Evolutionary conservation across 805 yeast species (phyloP).

Genomic region (Debaryomyces tyrocola): DNA sequence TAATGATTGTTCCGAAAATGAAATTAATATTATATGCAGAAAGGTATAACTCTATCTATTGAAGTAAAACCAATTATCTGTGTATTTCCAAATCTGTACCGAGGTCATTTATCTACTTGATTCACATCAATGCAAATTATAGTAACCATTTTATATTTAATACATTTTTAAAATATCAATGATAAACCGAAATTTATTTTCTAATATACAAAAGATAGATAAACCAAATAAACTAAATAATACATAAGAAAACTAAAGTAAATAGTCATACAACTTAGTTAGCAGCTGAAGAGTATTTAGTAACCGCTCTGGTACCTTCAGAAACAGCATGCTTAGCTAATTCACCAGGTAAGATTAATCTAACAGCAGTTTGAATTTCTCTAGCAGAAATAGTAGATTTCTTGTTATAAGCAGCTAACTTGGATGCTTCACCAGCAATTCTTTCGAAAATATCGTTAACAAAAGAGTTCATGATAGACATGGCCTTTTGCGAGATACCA

Average conservation of each 20-base stretch:
- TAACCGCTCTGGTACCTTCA: constrained; percentile 98
- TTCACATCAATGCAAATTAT: no score
- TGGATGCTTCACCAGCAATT: constrained; percentile 96
- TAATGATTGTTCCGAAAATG: no score
- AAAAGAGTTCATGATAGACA: constrained; percentile 98
- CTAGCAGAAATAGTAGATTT: constrained; percentile 97
- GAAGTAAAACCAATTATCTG: no score
- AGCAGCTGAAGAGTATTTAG: constrained; percentile 82
- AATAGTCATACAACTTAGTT: constrained; percentile 19
- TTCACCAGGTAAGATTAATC: constrained; percentile 97
- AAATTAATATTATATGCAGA: no score
- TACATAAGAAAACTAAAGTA: constrained; percentile 10
- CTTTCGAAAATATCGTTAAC: constrained; percentile 98
- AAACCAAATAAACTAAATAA: constrained; percentile 9
- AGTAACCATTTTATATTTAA: no score
- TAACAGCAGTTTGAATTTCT: constrained; percentile 98
- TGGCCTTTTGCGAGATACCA: constrained; percentile 97
- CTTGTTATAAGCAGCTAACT: constrained; percentile 98
- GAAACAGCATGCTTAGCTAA: constrained; percentile 97
- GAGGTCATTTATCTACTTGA: no score
- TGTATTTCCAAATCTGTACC: no score
- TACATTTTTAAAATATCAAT: neutral
- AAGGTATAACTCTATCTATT: no score
- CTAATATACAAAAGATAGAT: constrained; percentile 9
- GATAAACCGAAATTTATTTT: constrained; percentile 6